Base-by-base conservation (phyloP, 176 grass and related monocot genomes). In the Cenchrus americanus region DNA sequence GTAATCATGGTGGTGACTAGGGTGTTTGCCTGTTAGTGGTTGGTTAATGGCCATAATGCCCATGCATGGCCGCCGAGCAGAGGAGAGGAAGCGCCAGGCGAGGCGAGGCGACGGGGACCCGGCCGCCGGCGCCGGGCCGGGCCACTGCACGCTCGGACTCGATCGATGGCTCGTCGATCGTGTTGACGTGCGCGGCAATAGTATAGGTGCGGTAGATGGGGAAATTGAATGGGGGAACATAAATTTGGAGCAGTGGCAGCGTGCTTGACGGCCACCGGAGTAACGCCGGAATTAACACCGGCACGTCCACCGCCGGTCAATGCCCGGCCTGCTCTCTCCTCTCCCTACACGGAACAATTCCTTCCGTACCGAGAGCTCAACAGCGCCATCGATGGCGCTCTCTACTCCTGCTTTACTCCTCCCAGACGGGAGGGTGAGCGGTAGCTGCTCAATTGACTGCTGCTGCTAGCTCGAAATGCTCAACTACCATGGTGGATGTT, bases 281-380 rank as follows among this genome's bases (percentile, higher is more conserved):
- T 75, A 60, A 84, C 75, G 76, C 76, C 75, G 75, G 76, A 84
- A 88, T 84, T n/a, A 88, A 86, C n/a, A 60, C 53, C 79, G 15
- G 87, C 50, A 22, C 68, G 81, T 68, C 66, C 69, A 18, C 65
- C 80, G 86, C 86, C 73, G 86, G 86, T 60, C 86, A 75, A 51
- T n/a, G 32, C 73, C 43, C 8, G 43, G 43, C 43, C 43, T 44
- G 43, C 43, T 44, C 43, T 6, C 43, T 8, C 4, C 34, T 37
- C 34, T 37, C 1, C 14, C 10, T 75, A 22, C 73, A 76, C 73
- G 27, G 53, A 58, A 22, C 73, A 13, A 40, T 41, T 4, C 32
- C 73, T 7, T 11, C 73, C 73, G 73, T 76, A 59, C 73, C 57
- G 57, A 59, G 57, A 22, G 21, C 52, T 19, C 5, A 19, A 55